A percentile compares a stretch with the other conserved stretches of the same genome.
phyloP scores from a whole-genome alignment of 805 yeast genomes.

The Starmerella sp. region DNA sequence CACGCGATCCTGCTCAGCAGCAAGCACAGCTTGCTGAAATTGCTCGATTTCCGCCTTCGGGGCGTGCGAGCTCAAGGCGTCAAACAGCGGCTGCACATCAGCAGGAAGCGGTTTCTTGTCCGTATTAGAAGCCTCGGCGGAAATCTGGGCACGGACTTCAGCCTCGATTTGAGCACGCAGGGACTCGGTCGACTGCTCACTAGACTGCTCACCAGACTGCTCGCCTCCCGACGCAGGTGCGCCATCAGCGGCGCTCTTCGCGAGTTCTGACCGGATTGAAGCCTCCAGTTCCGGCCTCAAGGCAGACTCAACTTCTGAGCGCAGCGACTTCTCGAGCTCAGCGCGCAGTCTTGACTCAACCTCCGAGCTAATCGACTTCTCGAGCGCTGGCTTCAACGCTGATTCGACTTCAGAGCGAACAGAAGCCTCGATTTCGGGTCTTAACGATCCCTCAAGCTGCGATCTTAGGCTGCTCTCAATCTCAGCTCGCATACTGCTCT shows the following conservation, averaged over 20 bases:
- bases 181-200: not conserved
- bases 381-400: not conserved
- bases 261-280: not conserved
- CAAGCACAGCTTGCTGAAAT: conserved; percentile 13
- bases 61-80: conserved; percentile 3
- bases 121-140: not conserved
- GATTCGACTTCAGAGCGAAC: not conserved
- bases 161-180: not conserved
- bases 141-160: conserved; percentile 2
- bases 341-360: not conserved
- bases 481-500: conserved; percentile 4
- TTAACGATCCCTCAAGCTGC: not conserved
- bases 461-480: not conserved
- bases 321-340: not conserved
- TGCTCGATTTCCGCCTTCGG: conserved; percentile 4
- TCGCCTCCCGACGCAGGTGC: no score
- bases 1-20: conserved; percentile 17
- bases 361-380: not conserved
- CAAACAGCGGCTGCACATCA: conserved; percentile 8
- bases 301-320: not conserved
- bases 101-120: not conserved
- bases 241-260: not conserved
- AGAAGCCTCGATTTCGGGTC: not conserved
- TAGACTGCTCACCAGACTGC: not conserved
- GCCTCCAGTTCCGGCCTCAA: not conserved